These are phyloP conservation scores for Ceratobasidium theobromae DNA, from an alignment of 1,284 basidiomycete species.

Conservation along the genomic window DNA sequence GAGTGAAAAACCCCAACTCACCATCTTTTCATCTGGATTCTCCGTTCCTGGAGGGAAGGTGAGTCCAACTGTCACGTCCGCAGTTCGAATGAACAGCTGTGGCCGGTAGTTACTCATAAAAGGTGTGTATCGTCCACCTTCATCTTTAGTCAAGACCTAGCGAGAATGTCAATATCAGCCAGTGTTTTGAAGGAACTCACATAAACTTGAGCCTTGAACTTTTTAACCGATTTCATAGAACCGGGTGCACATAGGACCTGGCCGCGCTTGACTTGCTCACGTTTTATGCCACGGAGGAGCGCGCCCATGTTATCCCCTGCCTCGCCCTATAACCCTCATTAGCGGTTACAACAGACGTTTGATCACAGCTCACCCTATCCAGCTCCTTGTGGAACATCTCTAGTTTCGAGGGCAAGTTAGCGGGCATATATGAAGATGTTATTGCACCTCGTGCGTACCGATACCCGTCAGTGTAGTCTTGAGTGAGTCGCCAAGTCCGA, in stretches of 20 bases:
- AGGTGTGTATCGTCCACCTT: slow-evolving; percentile 97
- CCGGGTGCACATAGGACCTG: slow-evolving; percentile 90
- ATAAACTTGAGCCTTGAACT: slow-evolving; percentile 92
- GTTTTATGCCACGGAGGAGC: slow-evolving; percentile 94
- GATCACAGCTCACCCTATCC: slow-evolving; percentile 66
- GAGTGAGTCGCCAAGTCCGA: slow-evolving; percentile 81
- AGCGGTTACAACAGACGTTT: neutral
- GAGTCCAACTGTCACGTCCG: slow-evolving; percentile 86
- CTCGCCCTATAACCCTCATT: slow-evolving; percentile 64
- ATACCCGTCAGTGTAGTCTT: slow-evolving; percentile 98
- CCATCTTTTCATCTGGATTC: slow-evolving; percentile 82
- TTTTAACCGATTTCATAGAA: slow-evolving; percentile 92
- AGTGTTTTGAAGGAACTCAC: slow-evolving; percentile 48
- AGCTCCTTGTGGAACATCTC: slow-evolving; percentile 99
- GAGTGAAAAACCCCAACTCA: slow-evolving; percentile 38
- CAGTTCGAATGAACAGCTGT: slow-evolving; percentile 95
- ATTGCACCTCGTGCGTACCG: slow-evolving; percentile 53
- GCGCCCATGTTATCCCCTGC: slow-evolving; percentile 99
- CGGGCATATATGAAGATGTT: slow-evolving; percentile 13
- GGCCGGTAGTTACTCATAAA: slow-evolving; percentile 97
- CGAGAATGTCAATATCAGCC: slow-evolving; percentile 10
- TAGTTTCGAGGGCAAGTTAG: slow-evolving; percentile 41
- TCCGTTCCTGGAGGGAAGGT: slow-evolving; percentile 83
- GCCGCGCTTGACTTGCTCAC: slow-evolving; percentile 93
- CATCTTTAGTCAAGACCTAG: slow-evolving; percentile 91